phyloP scores from a whole-genome alignment of 495 filamentous ascomycete species.

The Lentithecium fluviatile region DNA sequence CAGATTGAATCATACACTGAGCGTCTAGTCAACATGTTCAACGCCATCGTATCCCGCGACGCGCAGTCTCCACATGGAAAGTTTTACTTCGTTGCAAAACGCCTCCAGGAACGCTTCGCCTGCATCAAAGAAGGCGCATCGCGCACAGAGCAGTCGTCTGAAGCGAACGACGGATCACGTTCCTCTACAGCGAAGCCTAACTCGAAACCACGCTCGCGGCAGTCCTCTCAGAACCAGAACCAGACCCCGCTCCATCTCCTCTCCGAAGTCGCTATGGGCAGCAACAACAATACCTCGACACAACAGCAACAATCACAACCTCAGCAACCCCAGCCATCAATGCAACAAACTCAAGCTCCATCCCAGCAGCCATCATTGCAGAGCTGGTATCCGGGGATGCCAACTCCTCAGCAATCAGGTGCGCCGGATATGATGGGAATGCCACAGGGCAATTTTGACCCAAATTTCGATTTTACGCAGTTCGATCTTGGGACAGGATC shows the following conservation, averaged over 20 bases:
- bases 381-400: conserved; percentile 28
- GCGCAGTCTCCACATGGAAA: conserved; percentile 69
- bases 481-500: conserved; percentile 28
- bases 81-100: conserved; percentile 70
- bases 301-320: conserved; percentile 18
- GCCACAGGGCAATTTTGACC: conserved; percentile 18
- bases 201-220: conserved; percentile 7
- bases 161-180: conserved; percentile 4
- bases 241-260: conserved; percentile 36
- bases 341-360: neutral
- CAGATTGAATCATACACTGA: conserved; percentile 74
- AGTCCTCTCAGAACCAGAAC: conserved; percentile 19
- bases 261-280: conserved; percentile 37
- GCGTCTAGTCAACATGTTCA: conserved; percentile 64
- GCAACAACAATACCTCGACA: conserved; percentile 12
- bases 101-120: conserved; percentile 71
- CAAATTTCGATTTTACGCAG: conserved; percentile 29
- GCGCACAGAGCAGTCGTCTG: conserved; percentile 2
- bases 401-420: neutral
- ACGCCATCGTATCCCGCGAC: conserved; percentile 60
- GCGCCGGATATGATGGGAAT: conserved; percentile 15
- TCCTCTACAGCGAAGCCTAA: neutral
- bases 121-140: conserved; percentile 32
- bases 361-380: conserved; percentile 12
- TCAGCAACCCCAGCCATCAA: conserved; percentile 2